phyloP scores from a whole-genome alignment of 2,329 filamentous ascomycete genomes.

The Colletotrichum orchidophilum region DNA sequence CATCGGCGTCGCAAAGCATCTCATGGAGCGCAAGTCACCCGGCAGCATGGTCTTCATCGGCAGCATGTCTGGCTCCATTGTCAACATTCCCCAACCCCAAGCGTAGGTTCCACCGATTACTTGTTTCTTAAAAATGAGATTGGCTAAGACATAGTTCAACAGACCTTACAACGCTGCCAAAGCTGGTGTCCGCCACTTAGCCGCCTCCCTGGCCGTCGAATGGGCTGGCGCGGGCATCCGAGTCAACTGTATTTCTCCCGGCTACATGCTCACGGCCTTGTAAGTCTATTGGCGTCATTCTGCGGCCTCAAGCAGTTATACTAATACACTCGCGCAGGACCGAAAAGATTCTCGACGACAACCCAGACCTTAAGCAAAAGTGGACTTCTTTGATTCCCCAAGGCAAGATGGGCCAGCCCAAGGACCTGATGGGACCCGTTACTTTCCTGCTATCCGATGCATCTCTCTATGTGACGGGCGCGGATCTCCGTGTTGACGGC shows the following conservation, averaged over 20 bases:
- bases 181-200: conserved; percentile 89
- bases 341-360: conserved; percentile 92
- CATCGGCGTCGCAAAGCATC: conserved; percentile 82
- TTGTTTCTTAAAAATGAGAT: neutral
- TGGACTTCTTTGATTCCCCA: conserved; percentile 94
- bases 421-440: conserved; percentile 93
- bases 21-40: conserved; percentile 81
- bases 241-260: conserved; percentile 94
- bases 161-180: conserved; percentile 92
- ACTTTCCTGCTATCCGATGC: conserved; percentile 87
- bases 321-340: conserved; percentile 64
- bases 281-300: conserved; percentile 56
- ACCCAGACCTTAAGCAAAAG: conserved; percentile 86
- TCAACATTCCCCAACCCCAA: conserved; percentile 95
- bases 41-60: conserved; percentile 96
- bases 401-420: conserved; percentile 91
- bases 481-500: conserved; percentile 84
- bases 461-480: conserved; percentile 74
- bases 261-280: conserved; percentile 96
- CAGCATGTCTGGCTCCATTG: conserved; percentile 92
- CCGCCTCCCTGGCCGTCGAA: conserved; percentile 88
- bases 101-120: conserved; percentile 55
- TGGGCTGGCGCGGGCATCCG: conserved; percentile 90
- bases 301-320: neutral
- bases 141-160: neutral